Percentiles rank a stretch among this genome's conserved stretches.
Conservation (phyloP, 192 early-diverging fungal genomes). For the Lobulomyces angularis region DNA sequence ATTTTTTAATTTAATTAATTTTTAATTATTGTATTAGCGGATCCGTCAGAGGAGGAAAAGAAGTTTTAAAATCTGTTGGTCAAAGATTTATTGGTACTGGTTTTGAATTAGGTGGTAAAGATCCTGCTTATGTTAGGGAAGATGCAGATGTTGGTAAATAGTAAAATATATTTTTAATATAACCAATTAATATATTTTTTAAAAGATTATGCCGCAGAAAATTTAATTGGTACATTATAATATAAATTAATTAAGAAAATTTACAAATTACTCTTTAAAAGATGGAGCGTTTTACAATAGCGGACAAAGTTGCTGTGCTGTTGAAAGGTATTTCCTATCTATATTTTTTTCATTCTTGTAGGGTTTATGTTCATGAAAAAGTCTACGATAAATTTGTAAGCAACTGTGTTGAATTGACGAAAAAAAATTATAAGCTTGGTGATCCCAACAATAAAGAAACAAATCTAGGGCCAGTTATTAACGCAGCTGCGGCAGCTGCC, state of each 20-base stretch:
- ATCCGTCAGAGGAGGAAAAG: slow-evolving; percentile 54
- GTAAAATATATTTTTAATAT: no score
- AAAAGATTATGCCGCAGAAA: slow-evolving; percentile 59
- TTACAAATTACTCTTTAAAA: background rate
- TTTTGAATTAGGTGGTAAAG: slow-evolving; percentile 76
- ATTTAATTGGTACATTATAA: slow-evolving; percentile 29
- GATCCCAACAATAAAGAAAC: slow-evolving; percentile 44
- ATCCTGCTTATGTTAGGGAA: slow-evolving; percentile 65
- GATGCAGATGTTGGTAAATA: slow-evolving; percentile 61
- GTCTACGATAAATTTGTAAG: slow-evolving; percentile 61
- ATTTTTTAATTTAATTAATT: no score
- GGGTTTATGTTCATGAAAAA: slow-evolving; percentile 63
- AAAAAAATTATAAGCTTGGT: slow-evolving; percentile 54
- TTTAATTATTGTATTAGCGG: no score
- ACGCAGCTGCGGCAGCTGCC: slow-evolving; percentile 46
- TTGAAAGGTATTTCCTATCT: no score
- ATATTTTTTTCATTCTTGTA: no score
- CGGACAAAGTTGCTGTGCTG: slow-evolving; percentile 70
- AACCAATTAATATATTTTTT: no score
- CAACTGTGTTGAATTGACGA: slow-evolving; percentile 37
- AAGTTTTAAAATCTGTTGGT: slow-evolving; percentile 42
- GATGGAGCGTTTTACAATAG: slow-evolving; percentile 74
- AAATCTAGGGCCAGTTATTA: slow-evolving; percentile 67
- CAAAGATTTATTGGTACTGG: slow-evolving; percentile 54
- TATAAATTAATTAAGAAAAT: background rate